Evolutionary conservation across 2,329 filamentous ascomycete genomes (phyloP).

Genomic region (Chrysosporium queenslandicum): DNA sequence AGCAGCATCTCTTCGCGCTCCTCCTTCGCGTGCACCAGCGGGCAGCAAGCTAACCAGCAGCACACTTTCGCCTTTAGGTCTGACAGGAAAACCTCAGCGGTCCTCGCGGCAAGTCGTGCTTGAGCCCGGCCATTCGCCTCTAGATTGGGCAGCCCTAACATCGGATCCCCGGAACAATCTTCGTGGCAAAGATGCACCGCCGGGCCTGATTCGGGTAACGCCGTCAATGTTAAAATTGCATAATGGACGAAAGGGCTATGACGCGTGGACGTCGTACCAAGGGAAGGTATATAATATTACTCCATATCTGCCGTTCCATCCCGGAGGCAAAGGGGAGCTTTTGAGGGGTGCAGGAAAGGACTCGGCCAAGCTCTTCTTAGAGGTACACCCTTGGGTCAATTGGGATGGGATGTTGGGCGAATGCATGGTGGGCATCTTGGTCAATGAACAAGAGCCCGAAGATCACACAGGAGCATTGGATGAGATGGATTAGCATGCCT

Average conservation of each 20-base stretch:
- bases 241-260: slow-evolving; percentile 71
- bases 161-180: slow-evolving; percentile 54
- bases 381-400: slow-evolving; percentile 58
- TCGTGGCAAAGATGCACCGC: slow-evolving; percentile 45
- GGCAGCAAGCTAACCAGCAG: slow-evolving; percentile 31
- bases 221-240: slow-evolving; percentile 67
- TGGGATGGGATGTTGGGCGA: slow-evolving; percentile 57
- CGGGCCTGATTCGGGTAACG: slow-evolving; percentile 60
- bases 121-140: slow-evolving; percentile 80
- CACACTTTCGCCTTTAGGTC: slow-evolving; percentile 34
- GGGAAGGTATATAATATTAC: slow-evolving; percentile 91
- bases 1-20: slow-evolving; percentile 28
- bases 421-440: slow-evolving; percentile 53
- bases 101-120: slow-evolving; percentile 55
- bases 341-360: slow-evolving; percentile 58
- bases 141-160: slow-evolving; percentile 85
- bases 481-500: slow-evolving; percentile 47
- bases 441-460: slow-evolving; percentile 42
- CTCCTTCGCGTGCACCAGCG: slow-evolving; percentile 36
- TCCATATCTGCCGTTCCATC: slow-evolving; percentile 82
- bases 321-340: slow-evolving; percentile 59
- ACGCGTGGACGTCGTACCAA: slow-evolving; percentile 83
- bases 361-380: slow-evolving; percentile 51
- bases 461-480: slow-evolving; percentile 35
- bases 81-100: slow-evolving; percentile 41